Base-by-base conservation (phyloP, 805 yeast genomes). In the Candida sphagnicola region DNA sequence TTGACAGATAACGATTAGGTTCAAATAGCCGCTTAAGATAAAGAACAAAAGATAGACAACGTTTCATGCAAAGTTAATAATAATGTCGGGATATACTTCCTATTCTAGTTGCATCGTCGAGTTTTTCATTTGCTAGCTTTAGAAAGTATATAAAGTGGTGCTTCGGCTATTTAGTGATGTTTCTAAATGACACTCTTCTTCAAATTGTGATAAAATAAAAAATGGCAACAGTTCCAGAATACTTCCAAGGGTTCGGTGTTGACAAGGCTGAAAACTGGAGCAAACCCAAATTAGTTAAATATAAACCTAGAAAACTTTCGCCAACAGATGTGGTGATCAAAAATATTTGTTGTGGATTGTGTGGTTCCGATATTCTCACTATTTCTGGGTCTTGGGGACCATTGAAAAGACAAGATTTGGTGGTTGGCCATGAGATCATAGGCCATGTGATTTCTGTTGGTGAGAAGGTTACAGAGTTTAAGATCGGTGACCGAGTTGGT, bases 401-500 rank as follows among this genome's bases (percentile, higher is more conserved):
- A 15, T 18, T 30, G 14, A 28, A 25, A 29, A 34, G 64, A 39
- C 59, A 65, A 17, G 61, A 64, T 37, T 63, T 70, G 26, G 67
- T 72, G 32, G 68, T 64, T 5, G 88, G 88, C 18, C 87, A 81
- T 57, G 87, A 81, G 57, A 70, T 81, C 44, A 62, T 80, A 32
- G 88, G 87, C 35, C 63, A 57, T 23, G 82, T 80, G 24, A 65
- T 76, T 12, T 67, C 65, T 26, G 66, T 82, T 31, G 95, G 91
- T 36, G 45, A 67, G 5, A 63, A 72, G 28, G 78, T 85, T 46
- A 54, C 57, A 4, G 67, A 43, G 30, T 70, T 61, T 64, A 74
- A 68, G 53, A 53, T 80, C 17, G 95, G 95, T 38, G 82, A 86
- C 46, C 69, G 85, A 46, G 93, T 84, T 18, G 95, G 91, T 35